Conservation (phyloP, 2,329 filamentous ascomycete genomes). For the Diplodia seriata region DNA sequence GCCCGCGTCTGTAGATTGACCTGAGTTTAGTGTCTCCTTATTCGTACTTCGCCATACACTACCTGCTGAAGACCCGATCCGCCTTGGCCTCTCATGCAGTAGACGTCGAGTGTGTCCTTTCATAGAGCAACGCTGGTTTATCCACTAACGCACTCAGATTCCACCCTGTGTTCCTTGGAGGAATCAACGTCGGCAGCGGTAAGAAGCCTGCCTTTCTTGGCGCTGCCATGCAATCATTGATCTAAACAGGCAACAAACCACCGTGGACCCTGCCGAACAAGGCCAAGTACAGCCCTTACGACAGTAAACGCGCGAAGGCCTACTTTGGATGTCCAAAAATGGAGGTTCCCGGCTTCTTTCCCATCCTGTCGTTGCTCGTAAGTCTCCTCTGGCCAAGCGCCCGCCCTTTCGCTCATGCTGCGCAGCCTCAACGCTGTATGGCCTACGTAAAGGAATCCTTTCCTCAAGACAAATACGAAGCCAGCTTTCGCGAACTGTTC, state of each 20-base stretch:
- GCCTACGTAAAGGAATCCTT: constrained; percentile 64
- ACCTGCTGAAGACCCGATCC: constrained; percentile 64
- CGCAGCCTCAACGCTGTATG: constrained; percentile 68
- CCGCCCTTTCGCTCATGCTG: constrained; percentile 29
- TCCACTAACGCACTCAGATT: constrained; percentile 55
- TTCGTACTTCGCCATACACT: constrained; percentile 60
- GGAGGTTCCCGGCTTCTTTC: constrained; percentile 58
- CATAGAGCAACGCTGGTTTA: no score
- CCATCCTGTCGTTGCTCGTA: constrained; percentile 61
- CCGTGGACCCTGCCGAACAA: constrained; percentile 76
- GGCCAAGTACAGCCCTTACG: constrained; percentile 63
- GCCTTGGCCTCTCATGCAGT: constrained; percentile 65
- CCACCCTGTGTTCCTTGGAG: constrained; percentile 71
- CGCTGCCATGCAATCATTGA: background rate
- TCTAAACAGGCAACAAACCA: constrained; percentile 69
- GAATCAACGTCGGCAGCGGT: constrained; percentile 54
- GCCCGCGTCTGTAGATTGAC: constrained; percentile 1
- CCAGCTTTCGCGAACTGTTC: constrained; percentile 63
- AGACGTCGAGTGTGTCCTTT: constrained; percentile 66
- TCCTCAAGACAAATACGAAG: constrained; percentile 58
- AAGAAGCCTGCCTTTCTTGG: constrained; percentile 31
- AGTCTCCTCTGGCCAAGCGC: constrained; percentile 18
- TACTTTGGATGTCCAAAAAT: constrained; percentile 58
- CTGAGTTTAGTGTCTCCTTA: constrained; percentile 66
- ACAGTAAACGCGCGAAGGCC: constrained; percentile 57